phyloP scores from a whole-genome alignment of 495 filamentous ascomycete species.

The Aspergillus diversus region DNA sequence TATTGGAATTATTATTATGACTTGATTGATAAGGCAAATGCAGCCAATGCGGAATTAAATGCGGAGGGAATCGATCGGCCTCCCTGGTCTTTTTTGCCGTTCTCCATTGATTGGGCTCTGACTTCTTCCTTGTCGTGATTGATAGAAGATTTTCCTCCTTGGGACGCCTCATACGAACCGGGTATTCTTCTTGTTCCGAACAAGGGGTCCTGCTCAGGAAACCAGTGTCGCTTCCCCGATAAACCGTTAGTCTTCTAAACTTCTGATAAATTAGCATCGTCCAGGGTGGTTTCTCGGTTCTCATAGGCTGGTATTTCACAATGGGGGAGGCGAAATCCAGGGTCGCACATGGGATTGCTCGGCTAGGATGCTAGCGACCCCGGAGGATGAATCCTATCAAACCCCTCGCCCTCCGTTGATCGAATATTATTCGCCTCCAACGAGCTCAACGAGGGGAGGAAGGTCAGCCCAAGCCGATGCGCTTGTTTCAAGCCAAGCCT shows the following conservation, averaged over 20 bases:
- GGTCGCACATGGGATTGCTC: conserved; percentile 26
- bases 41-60: conserved; percentile 13
- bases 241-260: conserved; percentile 5
- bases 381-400: conserved; percentile 16
- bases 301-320: conserved; percentile 5
- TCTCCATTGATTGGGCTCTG: background rate
- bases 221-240: conserved; percentile 9
- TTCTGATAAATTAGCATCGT: conserved; percentile 6
- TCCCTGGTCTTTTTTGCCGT: conserved; percentile 6
- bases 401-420: conserved; percentile 4
- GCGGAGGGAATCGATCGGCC: conserved; percentile 13
- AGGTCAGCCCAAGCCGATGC: conserved; percentile 17
- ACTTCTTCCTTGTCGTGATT: background rate
- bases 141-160: background rate
- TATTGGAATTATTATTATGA: conserved; percentile 9
- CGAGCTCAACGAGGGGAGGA: conserved; percentile 13
- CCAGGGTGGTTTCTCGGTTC: background rate
- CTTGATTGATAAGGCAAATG: conserved; percentile 23
- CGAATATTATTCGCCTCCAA: conserved; percentile 9
- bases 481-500: conserved; percentile 27
- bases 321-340: conserved; percentile 13
- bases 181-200: conserved; percentile 5
- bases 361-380: conserved; percentile 11
- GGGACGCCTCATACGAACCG: background rate
- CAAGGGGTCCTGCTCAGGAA: conserved; percentile 8